Evolutionary conservation across 441 rosid genomes (phyloP).

Genomic region (Populus hybrid): DNA sequence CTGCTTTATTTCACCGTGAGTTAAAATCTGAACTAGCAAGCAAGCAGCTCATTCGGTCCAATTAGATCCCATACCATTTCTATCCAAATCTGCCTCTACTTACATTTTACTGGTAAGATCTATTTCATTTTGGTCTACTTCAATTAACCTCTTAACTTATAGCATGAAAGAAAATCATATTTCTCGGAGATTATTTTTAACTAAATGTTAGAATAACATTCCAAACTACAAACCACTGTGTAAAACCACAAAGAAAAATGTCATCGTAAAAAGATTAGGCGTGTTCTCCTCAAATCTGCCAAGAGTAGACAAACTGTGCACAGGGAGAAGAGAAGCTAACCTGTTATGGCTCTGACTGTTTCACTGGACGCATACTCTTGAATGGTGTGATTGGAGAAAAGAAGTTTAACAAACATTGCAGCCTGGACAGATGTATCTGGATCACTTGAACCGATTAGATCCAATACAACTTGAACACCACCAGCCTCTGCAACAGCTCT

Average conservation of each 20-base stretch:
- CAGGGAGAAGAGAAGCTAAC: slow-evolving; percentile 36
- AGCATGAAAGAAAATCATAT: neutral
- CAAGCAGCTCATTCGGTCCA: neutral
- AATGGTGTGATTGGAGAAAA: slow-evolving; percentile 95
- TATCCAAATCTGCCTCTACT: neutral
- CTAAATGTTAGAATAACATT: neutral
- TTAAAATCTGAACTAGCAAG: neutral
- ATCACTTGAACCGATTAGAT: slow-evolving; percentile 95
- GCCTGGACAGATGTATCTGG: slow-evolving; percentile 99
- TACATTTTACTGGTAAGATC: neutral
- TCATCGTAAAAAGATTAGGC: neutral
- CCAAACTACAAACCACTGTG: neutral
- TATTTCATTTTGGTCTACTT: neutral
- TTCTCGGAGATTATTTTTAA: neutral
- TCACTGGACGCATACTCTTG: slow-evolving; percentile 99
- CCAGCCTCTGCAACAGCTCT: slow-evolving; percentile 99
- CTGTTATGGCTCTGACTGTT: slow-evolving; percentile 98
- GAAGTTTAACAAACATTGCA: slow-evolving; percentile 94
- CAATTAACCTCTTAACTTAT: neutral
- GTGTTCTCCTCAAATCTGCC: neutral
- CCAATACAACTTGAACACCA: slow-evolving; percentile 97
- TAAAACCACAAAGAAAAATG: neutral
- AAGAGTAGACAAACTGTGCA: neutral
- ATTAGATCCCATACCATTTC: neutral
- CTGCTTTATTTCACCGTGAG: neutral